phyloP scores from a whole-genome alignment of 768 basidiomycete species.

The Termitomyces sp. region DNA sequence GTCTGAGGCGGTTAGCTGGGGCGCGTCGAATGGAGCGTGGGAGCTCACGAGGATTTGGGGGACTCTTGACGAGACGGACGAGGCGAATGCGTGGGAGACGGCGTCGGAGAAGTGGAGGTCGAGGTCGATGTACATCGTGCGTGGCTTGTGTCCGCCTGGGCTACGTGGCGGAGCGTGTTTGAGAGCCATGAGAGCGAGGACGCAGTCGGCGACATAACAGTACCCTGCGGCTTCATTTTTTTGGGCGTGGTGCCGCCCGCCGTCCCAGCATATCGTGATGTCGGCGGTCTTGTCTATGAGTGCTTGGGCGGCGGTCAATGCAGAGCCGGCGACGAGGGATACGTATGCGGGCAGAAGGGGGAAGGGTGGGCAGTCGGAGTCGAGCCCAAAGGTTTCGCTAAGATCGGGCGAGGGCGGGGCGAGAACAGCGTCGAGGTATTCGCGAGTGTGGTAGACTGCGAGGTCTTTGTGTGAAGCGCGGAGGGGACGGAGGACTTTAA shows the following conservation, averaged over 20 bases:
- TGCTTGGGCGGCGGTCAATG: constrained; percentile 64
- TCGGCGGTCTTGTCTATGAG: constrained; percentile 47
- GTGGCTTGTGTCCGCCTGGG: constrained; percentile 30
- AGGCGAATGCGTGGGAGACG: constrained; percentile 71
- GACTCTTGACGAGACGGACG: constrained; percentile 25
- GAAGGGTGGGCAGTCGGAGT: constrained; percentile 75
- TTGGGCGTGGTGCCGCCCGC: constrained; percentile 86
- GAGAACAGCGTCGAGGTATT: constrained; percentile 61
- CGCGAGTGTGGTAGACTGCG: constrained; percentile 59
- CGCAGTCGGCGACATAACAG: constrained; percentile 91
- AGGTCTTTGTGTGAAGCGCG: constrained; percentile 56
- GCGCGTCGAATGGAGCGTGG: neutral
- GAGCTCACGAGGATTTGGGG: constrained; percentile 43
- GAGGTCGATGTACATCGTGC: constrained; percentile 87
- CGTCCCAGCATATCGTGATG: constrained; percentile 85
- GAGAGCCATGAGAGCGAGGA: constrained; percentile 74
- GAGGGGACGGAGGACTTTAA: constrained; percentile 46
- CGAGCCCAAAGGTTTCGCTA: constrained; percentile 28
- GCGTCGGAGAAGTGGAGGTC: constrained; percentile 92
- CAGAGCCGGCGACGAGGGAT: constrained; percentile 66
- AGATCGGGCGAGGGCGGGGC: constrained; percentile 13
- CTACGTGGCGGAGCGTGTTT: constrained; percentile 30
- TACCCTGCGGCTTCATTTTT: constrained; percentile 80
- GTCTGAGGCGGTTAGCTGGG: constrained; percentile 36
- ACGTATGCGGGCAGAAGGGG: constrained; percentile 63